phyloP scores from a whole-genome alignment of 75 land plant species.

The Selaginella moellendorffii region DNA sequence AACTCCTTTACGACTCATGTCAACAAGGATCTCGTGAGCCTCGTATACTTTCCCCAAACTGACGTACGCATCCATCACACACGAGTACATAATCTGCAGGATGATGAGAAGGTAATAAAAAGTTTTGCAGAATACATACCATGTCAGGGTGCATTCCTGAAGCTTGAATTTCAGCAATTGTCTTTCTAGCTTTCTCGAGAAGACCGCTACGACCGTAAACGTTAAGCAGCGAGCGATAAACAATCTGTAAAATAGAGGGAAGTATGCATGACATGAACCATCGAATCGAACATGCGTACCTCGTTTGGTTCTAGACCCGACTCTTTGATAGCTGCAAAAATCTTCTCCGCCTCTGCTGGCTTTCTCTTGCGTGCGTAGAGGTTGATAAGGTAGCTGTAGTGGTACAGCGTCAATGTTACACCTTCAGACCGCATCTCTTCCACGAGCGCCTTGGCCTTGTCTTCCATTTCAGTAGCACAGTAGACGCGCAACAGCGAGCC shows the following conservation, averaged over 20 bases:
- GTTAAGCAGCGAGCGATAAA: constrained; percentile 59
- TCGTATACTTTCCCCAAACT: constrained; percentile 43
- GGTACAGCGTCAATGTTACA: constrained; percentile 46
- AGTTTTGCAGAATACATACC: constrained; percentile 10
- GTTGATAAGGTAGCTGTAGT: constrained; percentile 76
- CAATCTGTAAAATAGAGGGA: constrained; percentile 37
- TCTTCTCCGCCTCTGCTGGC: constrained; percentile 48
- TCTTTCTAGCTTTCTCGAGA: constrained; percentile 47
- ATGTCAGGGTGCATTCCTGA: constrained; percentile 33
- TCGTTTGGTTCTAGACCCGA: constrained; percentile 63
- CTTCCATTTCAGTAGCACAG: constrained; percentile 37
- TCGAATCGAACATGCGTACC: constrained; percentile 47
- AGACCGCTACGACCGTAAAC: constrained; percentile 62
- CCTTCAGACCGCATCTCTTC: constrained; percentile 54
- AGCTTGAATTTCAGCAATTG: constrained; percentile 43
- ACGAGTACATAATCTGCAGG: constrained; percentile 67
- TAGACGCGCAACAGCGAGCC: constrained; percentile 59
- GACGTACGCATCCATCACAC: constrained; percentile 71
- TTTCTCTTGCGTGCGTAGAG: constrained; percentile 52
- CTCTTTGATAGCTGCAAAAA: constrained; percentile 51
- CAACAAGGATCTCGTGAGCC: constrained; percentile 41
- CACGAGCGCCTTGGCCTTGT: constrained; percentile 53
- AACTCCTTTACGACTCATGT: constrained; percentile 41
- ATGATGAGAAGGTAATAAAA: neutral
- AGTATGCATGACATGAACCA: neutral